Conservation (phyloP, 345 rosid genomes). For the Combretum micranthum region DNA sequence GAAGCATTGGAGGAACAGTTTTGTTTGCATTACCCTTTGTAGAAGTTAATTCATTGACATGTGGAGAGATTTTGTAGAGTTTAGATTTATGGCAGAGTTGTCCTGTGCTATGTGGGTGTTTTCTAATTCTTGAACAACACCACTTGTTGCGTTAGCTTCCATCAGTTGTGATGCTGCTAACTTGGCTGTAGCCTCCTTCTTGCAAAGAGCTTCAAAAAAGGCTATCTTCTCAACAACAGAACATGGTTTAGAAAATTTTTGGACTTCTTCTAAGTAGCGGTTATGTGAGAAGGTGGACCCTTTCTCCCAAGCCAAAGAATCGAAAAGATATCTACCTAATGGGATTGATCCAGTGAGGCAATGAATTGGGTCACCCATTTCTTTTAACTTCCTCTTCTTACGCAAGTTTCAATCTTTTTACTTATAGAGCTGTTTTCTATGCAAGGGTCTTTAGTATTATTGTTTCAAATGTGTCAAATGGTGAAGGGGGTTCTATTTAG, state of each 20-base stretch:
- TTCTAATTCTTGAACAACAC: conserved; percentile 11
- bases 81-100: not conserved
- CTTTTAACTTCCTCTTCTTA: too few relatives aligned
- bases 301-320: conserved; percentile 75
- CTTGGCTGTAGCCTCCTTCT: conserved; percentile 42
- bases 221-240: conserved; percentile 91
- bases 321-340: conserved; percentile 82
- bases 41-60: conserved; percentile 16
- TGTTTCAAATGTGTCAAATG: too few relatives aligned
- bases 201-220: conserved; percentile 80
- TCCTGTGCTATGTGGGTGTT: not conserved
- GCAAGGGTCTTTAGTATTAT: too few relatives aligned
- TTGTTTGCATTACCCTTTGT: conserved; percentile 11
- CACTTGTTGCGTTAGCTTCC: conserved; percentile 16
- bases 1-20: conserved; percentile 8
- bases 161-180: conserved; percentile 23
- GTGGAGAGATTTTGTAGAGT: too few relatives aligned
- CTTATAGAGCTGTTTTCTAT: not conserved
- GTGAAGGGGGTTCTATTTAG: too few relatives aligned
- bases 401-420: not conserved
- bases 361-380: conserved; percentile 51
- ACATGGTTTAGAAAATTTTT: conserved; percentile 76
- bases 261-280: conserved; percentile 80
- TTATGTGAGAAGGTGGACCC: conserved; percentile 94
- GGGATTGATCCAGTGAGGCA: conserved; percentile 72